Evolutionary conservation across 352 stramenopile species (phyloP).

Genomic region (Phytophthora citrophthora): DNA sequence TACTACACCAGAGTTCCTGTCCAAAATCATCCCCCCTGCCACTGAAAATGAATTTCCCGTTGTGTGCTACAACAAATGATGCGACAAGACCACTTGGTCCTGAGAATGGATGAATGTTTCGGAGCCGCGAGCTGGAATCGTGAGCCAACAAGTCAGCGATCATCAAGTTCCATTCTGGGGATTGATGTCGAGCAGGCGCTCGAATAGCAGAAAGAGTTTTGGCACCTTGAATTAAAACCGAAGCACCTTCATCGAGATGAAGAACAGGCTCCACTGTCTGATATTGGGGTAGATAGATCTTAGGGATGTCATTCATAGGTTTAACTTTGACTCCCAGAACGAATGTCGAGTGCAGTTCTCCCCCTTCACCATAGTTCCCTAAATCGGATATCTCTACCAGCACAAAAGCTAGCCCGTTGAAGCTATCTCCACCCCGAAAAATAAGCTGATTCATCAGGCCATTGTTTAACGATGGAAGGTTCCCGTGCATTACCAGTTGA

Average conservation of each 20-base stretch:
- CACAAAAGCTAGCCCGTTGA: slow-evolving; percentile 45
- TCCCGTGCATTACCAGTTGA: slow-evolving; percentile 35
- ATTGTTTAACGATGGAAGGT: slow-evolving; percentile 39
- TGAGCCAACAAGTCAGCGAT: slow-evolving; percentile 20
- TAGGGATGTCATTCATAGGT: slow-evolving; percentile 41
- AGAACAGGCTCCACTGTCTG: slow-evolving; percentile 39
- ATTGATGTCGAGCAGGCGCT: background rate
- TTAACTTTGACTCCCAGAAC: slow-evolving; percentile 47
- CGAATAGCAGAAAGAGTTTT: slow-evolving; percentile 10
- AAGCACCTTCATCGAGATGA: slow-evolving; percentile 45
- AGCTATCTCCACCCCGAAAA: slow-evolving; percentile 38
- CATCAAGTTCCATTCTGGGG: slow-evolving; percentile 38
- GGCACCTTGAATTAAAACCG: slow-evolving; percentile 50
- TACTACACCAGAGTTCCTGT: slow-evolving; percentile 81
- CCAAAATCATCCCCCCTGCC: slow-evolving; percentile 24
- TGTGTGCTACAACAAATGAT: slow-evolving; percentile 30
- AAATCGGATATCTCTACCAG: slow-evolving; percentile 51
- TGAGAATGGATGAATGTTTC: slow-evolving; percentile 20
- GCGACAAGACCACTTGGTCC: slow-evolving; percentile 5
- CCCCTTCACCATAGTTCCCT: slow-evolving; percentile 40
- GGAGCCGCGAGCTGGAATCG: slow-evolving; percentile 34
- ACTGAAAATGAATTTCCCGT: slow-evolving; percentile 42
- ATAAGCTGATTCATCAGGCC: slow-evolving; percentile 44
- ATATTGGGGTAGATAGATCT: slow-evolving; percentile 51
- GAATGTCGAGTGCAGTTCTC: slow-evolving; percentile 32